These are phyloP conservation scores for Begonia peltatifolia DNA, from an alignment of 306 rosid species.

Conservation along the genomic window DNA sequence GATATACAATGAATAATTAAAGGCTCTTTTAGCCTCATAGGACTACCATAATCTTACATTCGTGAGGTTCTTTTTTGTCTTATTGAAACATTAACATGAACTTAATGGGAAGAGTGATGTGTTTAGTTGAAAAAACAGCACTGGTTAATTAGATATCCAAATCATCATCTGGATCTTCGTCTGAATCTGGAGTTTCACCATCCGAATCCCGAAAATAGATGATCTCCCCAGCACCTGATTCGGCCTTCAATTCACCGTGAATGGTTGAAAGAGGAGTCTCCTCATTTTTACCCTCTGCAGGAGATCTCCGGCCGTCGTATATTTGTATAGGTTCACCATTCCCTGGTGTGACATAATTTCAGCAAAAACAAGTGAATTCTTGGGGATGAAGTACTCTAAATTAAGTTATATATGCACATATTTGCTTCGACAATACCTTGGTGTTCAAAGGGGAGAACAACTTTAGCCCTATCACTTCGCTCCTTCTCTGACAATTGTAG, in stretches of 20 bases:
- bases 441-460: conserved; percentile 92
- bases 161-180: conserved; percentile 97
- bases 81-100: no score
- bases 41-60: no score
- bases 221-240: conserved; percentile 66
- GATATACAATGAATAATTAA: no score
- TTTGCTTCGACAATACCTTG: conserved; percentile 35
- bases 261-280: conserved; percentile 16
- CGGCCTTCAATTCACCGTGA: conserved; percentile 20
- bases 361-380: no score
- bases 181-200: conserved; percentile 97
- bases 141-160: conserved; percentile 43
- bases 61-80: no score
- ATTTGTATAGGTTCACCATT: conserved; percentile 66
- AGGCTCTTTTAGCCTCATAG: no score
- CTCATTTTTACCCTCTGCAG: conserved; percentile 26
- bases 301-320: conserved; percentile 78
- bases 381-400: not conserved
- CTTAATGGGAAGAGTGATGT: no score
- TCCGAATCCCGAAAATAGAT: conserved; percentile 84
- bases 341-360: conserved; percentile 29
- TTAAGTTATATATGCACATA: not conserved
- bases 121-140: no score
- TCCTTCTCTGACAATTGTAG: conserved; percentile 90
- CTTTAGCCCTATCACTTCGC: conserved; percentile 67